A percentile compares a stretch with the other conserved stretches of the same genome.
These are phyloP conservation scores for Backusella australiensis DNA, from an alignment of 192 early-diverging fungal genomes.

Conservation along the genomic window DNA sequence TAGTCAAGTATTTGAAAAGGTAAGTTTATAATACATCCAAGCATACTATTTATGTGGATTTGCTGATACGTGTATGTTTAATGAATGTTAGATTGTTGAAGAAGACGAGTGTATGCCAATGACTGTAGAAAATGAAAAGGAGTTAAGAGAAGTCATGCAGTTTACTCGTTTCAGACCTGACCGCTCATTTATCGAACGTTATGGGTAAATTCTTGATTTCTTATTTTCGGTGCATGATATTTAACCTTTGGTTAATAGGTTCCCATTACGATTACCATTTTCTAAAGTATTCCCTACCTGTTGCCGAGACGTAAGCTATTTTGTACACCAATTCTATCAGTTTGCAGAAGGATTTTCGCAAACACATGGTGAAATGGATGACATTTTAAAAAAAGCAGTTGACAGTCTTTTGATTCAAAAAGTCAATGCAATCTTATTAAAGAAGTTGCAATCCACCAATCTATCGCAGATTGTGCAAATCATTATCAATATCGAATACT, in stretches of 20 bases:
- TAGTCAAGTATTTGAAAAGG: constrained; percentile 65
- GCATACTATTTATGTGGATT: too few species aligned
- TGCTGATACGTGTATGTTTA: neutral
- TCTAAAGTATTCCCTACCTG: constrained; percentile 75
- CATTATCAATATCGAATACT: constrained; percentile 78
- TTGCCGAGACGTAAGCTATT: constrained; percentile 67
- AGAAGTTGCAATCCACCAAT: constrained; percentile 64
- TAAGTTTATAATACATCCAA: constrained; percentile 21
- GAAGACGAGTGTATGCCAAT: constrained; percentile 83
- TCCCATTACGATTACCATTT: constrained; percentile 74
- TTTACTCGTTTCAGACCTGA: constrained; percentile 65
- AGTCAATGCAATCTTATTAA: constrained; percentile 63
- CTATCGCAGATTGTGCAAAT: constrained; percentile 86
- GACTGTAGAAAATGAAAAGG: constrained; percentile 60
- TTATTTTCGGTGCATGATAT: neutral
- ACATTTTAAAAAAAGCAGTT: constrained; percentile 71
- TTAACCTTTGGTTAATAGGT: constrained; percentile 36
- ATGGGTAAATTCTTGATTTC: constrained; percentile 25
- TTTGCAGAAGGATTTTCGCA: constrained; percentile 85
- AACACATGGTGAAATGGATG: constrained; percentile 85
- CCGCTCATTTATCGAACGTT: constrained; percentile 24
- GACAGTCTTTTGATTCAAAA: constrained; percentile 72
- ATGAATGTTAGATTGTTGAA: constrained; percentile 60
- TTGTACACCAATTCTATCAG: constrained; percentile 77
- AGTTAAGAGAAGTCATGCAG: constrained; percentile 60